Evolutionary conservation across 176 grass and related monocot genomes (phyloP).

Genomic region (Lolium multiflorum): DNA sequence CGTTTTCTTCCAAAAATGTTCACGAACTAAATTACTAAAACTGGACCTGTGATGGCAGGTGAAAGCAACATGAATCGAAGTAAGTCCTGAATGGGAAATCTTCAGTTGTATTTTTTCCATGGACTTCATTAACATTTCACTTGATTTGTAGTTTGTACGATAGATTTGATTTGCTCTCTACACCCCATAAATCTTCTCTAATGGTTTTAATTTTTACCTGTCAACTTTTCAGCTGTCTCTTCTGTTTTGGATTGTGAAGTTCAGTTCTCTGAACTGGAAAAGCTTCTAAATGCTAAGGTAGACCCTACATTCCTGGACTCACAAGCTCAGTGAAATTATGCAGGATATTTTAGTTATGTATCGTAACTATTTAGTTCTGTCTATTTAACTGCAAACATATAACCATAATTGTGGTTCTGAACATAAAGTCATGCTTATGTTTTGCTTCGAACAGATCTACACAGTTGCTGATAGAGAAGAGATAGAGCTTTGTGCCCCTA

Average conservation of each 20-base stretch:
- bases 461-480: constrained; percentile 72
- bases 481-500: constrained; percentile 71
- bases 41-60: background rate
- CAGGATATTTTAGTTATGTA: background rate
- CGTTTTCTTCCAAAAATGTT: background rate
- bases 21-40: constrained; percentile 25
- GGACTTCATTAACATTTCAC: constrained; percentile 10
- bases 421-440: constrained; percentile 8
- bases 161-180: constrained; percentile 22
- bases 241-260: constrained; percentile 76
- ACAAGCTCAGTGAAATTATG: constrained; percentile 23
- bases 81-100: background rate
- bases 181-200: constrained; percentile 20
- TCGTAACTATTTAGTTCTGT: constrained; percentile 23
- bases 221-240: constrained; percentile 57
- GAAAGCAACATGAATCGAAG: constrained; percentile 16
- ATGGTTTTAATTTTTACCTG: constrained; percentile 31
- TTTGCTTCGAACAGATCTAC: constrained; percentile 65
- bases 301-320: constrained; percentile 20
- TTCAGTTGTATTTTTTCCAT: constrained; percentile 5
- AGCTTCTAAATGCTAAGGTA: constrained; percentile 84
- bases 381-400: constrained; percentile 33
- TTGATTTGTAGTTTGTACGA: constrained; percentile 14
- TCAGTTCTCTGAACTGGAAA: constrained; percentile 81
- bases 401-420: constrained; percentile 28